These are phyloP conservation scores for Rutidosis leptorrhynchoides DNA, from an alignment of 129 eudicot genomes.

Conservation along the genomic window DNA sequence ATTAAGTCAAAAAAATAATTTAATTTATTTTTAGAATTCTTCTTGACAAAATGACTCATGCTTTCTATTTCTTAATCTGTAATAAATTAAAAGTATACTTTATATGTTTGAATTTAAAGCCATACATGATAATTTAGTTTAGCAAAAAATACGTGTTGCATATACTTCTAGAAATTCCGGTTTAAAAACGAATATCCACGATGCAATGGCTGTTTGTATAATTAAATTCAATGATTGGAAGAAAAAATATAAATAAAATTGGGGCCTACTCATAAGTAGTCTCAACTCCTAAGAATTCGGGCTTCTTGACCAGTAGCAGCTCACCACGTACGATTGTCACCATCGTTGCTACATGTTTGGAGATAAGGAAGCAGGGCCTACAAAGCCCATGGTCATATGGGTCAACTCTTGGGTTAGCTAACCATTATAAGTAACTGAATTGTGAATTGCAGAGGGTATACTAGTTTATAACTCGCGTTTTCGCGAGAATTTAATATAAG, in stretches of 20 bases:
- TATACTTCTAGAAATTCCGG: background rate
- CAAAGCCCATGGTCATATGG: constrained; percentile 16
- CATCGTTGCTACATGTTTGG: constrained; percentile 36
- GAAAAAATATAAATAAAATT: background rate
- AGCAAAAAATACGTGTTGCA: background rate
- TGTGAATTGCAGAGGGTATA: too few relatives aligned
- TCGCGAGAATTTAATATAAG: too few relatives aligned
- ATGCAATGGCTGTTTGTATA: constrained; percentile 11
- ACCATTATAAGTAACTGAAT: constrained; percentile 15
- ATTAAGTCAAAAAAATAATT: background rate
- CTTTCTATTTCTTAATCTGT: background rate
- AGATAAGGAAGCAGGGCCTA: constrained; percentile 33
- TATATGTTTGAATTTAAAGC: background rate
- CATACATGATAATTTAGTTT: background rate
- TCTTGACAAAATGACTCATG: background rate
- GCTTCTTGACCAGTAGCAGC: constrained; percentile 21
- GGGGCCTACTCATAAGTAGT: constrained; percentile 13
- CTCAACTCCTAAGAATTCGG: constrained; percentile 27
- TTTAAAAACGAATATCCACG: constrained; percentile 3
- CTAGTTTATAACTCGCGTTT: too few relatives aligned
- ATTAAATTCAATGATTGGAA: constrained; percentile 10
- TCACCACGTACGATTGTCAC: constrained; percentile 24
- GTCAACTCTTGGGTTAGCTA: constrained; percentile 23
- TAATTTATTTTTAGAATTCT: background rate
- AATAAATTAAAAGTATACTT: background rate